Percentiles rank a stretch among this genome's conserved stretches.
Conservation (phyloP, 805 yeast genomes). For the Tetrapisispora pingtungensis region DNA sequence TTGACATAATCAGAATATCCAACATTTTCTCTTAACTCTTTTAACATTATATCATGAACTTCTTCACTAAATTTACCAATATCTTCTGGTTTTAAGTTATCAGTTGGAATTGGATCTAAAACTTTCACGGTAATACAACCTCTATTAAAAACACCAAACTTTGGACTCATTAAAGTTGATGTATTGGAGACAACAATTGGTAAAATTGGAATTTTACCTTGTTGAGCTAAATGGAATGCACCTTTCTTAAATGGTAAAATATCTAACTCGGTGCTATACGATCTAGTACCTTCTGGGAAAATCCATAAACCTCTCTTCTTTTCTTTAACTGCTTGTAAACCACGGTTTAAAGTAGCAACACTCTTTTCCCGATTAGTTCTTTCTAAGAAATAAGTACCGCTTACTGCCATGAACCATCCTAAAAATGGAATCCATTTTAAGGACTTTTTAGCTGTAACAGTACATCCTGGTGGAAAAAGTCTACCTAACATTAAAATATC, state of each 20-base stretch:
- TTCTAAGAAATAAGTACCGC: conserved; percentile 87
- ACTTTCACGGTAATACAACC: conserved; percentile 77
- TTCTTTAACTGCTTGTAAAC: conserved; percentile 50
- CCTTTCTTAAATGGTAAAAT: conserved; percentile 92
- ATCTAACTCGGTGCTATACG: conserved; percentile 56
- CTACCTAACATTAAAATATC: conserved; percentile 77
- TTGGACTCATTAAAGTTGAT: conserved; percentile 56
- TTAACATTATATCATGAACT: conserved; percentile 50
- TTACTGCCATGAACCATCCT: conserved; percentile 93
- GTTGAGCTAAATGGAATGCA: conserved; percentile 94
- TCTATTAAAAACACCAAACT: conserved; percentile 51
- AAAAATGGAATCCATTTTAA: conserved; percentile 77
- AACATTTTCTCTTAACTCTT: conserved; percentile 24
- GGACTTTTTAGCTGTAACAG: conserved; percentile 85
- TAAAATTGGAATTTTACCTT: conserved; percentile 79
- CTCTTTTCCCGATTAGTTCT: conserved; percentile 71
- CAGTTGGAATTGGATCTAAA: conserved; percentile 69
- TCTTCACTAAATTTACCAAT: conserved; percentile 49
- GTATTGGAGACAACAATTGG: conserved; percentile 87
- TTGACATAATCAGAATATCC: conserved; percentile 33
- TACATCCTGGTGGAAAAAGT: conserved; percentile 77
- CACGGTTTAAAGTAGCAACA: conserved; percentile 59
- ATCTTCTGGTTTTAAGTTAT: conserved; percentile 58
- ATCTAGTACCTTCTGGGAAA: conserved; percentile 97
- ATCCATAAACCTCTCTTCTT: conserved; percentile 71